Evolutionary conservation across 192 early-diverging fungal species (phyloP).

Genomic region (Haplosporangium gracile): DNA sequence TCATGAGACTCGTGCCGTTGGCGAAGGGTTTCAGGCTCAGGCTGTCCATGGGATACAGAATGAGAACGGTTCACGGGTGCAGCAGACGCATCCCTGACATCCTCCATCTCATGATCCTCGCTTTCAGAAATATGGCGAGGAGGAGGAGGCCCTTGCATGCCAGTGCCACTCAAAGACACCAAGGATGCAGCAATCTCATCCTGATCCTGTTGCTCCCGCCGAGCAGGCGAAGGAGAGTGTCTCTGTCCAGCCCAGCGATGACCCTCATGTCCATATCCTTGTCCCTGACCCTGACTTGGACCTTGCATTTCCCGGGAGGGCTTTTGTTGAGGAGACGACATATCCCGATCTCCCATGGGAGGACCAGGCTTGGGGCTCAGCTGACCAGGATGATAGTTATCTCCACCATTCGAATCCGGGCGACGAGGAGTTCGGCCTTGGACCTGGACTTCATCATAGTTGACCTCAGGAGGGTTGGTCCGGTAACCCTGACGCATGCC

Average conservation of each 20-base stretch:
- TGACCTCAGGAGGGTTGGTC: background rate
- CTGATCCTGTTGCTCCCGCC: slow-evolving; percentile 43
- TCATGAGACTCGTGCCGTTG: background rate
- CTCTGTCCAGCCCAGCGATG: slow-evolving; percentile 23
- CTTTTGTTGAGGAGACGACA: background rate
- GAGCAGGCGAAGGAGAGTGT: slow-evolving; percentile 6
- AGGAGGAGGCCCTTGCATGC: background rate
- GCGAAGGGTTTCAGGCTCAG: background rate
- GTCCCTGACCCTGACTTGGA: background rate
- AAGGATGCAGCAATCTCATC: slow-evolving; percentile 53
- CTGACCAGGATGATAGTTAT: background rate
- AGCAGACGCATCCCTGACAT: background rate
- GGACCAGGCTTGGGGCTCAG: background rate
- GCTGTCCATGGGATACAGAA: background rate
- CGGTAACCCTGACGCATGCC: background rate
- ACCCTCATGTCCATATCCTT: slow-evolving; percentile 14
- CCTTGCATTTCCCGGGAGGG: background rate
- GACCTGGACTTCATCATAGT: background rate
- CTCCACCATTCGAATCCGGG: background rate
- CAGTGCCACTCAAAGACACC: slow-evolving; percentile 49
- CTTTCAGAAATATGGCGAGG: slow-evolving; percentile 11
- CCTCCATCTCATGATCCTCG: slow-evolving; percentile 54
- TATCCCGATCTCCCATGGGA: background rate
- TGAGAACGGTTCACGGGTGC: background rate
- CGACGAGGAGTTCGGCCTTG: slow-evolving; percentile 4